A percentile compares a stretch with the other conserved stretches of the same genome.
phyloP scores from a whole-genome alignment of 2,329 filamentous ascomycete species.

The Corinectria fuckeliana region DNA sequence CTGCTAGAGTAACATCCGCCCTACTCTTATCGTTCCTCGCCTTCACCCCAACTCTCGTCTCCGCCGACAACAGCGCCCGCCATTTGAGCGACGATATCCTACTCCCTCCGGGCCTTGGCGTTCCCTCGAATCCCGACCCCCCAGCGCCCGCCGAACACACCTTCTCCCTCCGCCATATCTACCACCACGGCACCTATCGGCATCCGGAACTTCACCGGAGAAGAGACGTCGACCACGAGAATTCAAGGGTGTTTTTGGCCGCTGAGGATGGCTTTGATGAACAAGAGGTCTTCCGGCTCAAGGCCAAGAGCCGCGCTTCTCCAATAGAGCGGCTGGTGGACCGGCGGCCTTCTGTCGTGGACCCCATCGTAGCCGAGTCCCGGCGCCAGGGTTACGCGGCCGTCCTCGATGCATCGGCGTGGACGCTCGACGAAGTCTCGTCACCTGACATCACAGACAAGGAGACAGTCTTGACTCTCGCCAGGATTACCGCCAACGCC shows the following conservation, averaged over 20 bases:
- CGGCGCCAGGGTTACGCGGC: conserved; percentile 72
- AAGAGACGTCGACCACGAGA: conserved; percentile 69
- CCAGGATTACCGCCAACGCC: conserved; percentile 87
- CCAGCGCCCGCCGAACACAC: conserved; percentile 60
- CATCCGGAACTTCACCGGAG: conserved; percentile 80
- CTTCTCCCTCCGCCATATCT: conserved; percentile 84
- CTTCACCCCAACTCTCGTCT: conserved; percentile 54
- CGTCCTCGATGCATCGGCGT: conserved; percentile 74
- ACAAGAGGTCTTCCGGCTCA: conserved; percentile 59
- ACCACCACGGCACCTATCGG: conserved; percentile 85
- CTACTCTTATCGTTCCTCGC: conserved; percentile 73
- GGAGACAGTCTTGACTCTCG: conserved; percentile 81
- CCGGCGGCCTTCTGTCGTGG: conserved; percentile 76
- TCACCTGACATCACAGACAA: conserved; percentile 87
- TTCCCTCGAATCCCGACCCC: conserved; percentile 51
- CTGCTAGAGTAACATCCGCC: conserved; percentile 67
- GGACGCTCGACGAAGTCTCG: conserved; percentile 79
- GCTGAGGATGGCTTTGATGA: conserved; percentile 63
- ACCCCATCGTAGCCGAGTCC: conserved; percentile 77
- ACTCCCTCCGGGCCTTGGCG: conserved; percentile 48
- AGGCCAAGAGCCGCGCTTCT: conserved; percentile 67
- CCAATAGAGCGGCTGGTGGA: conserved; percentile 84
- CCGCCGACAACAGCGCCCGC: conserved; percentile 43
- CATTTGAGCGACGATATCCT: conserved; percentile 51
- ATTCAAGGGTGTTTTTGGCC: conserved; percentile 63